Evolutionary conservation across 176 grass and related monocot species (phyloP).

Genomic region (Cenchrus americanus): DNA sequence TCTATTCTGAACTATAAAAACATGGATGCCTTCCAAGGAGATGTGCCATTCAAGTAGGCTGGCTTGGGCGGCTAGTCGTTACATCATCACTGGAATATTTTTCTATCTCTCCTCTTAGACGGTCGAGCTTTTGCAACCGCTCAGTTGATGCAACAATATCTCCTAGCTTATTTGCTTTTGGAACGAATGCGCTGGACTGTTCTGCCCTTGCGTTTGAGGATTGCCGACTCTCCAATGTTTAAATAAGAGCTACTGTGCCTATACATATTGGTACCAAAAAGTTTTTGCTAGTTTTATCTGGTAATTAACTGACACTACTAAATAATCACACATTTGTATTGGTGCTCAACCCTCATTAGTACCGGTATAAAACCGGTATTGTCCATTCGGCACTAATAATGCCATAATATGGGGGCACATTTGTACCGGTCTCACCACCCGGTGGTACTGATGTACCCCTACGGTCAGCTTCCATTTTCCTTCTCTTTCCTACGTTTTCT

Average conservation of each 20-base stretch:
- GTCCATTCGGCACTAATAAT: no score
- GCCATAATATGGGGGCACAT: no score
- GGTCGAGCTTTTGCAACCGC: background rate
- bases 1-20: background rate
- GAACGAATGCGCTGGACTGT: no score
- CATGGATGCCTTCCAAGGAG: conserved; percentile 27
- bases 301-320: no score
- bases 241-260: background rate
- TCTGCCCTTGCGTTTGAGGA: background rate
- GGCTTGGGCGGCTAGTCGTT: background rate
- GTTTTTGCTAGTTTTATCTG: background rate
- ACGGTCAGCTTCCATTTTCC: no score
- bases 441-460: no score
- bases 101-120: background rate
- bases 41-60: background rate
- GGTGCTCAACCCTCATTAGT: no score
- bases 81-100: conserved; percentile 24
- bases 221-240: background rate
- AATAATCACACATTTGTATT: no score
- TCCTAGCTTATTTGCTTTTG: background rate
- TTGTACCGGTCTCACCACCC: no score
- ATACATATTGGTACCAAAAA: background rate
- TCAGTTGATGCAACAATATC: background rate
- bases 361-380: no score
- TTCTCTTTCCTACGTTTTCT: no score